Conservation (phyloP, 768 basidiomycete species). For the Gelatoporia subvermispora region DNA sequence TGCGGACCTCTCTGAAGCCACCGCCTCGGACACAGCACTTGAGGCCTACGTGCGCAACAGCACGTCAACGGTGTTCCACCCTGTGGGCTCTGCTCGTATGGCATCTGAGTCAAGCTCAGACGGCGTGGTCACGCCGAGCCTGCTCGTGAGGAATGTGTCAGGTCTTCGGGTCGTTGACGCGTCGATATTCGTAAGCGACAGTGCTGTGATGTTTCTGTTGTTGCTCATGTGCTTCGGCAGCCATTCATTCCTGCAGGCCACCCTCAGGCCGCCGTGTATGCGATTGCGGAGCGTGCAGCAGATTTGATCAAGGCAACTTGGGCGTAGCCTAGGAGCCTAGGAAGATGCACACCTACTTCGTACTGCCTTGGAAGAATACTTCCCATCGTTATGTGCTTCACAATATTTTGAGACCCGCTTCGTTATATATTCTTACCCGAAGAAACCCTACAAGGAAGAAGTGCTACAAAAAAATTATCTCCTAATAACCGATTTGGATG, state of each 20-base stretch:
- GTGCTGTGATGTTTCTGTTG: no score
- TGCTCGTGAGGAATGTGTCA: conserved; percentile 37
- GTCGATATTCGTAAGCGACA: conserved; percentile 10
- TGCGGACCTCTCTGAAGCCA: background rate
- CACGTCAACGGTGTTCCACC: conserved; percentile 19
- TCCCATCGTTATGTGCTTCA: no score
- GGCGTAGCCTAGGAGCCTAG: background rate
- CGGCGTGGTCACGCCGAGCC: conserved; percentile 35
- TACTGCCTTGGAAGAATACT: no score
- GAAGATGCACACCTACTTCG: no score
- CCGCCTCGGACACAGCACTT: conserved; percentile 13
- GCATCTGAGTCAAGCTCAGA: conserved; percentile 21
- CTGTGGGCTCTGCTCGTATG: conserved; percentile 38
- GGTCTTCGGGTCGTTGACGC: conserved; percentile 33
- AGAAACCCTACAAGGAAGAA: no score
- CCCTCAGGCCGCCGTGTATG: conserved; percentile 15
- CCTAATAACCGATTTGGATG: no score
- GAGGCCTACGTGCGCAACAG: conserved; percentile 12
- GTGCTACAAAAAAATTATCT: no score
- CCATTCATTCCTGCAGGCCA: conserved; percentile 18
- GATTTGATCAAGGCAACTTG: conserved; percentile 17
- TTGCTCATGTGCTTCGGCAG: background rate
- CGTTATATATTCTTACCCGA: no score
- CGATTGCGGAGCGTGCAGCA: conserved; percentile 20
- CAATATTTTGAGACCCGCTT: no score